Evolutionary conservation across 2,329 filamentous ascomycete species (phyloP).

Genomic region (Sclerotinia subarctica): DNA sequence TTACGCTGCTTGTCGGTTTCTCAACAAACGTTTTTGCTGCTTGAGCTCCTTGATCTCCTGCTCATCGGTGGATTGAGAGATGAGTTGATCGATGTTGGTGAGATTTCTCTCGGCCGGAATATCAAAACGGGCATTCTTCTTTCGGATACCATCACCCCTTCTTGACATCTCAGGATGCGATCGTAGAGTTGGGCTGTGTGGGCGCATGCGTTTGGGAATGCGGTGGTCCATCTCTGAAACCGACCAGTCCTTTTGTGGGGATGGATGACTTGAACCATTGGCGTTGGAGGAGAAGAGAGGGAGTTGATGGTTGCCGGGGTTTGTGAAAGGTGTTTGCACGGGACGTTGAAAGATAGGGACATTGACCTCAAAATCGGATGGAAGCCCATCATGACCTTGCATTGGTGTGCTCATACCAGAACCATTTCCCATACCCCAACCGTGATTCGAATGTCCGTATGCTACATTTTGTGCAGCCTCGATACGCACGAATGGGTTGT

Average conservation of each 20-base stretch:
- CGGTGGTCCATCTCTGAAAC: conserved; percentile 48
- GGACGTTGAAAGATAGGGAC: conserved; percentile 50
- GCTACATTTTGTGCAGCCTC: conserved; percentile 47
- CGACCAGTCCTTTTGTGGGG: conserved; percentile 59
- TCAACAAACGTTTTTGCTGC: conserved; percentile 90
- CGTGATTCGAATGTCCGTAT: conserved; percentile 35
- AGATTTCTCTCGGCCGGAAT: conserved; percentile 93
- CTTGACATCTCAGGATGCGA: conserved; percentile 68
- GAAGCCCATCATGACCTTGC: conserved; percentile 63
- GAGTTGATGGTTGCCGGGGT: conserved; percentile 48
- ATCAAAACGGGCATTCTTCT: conserved; percentile 98
- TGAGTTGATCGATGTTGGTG: conserved; percentile 90
- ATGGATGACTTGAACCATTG: conserved; percentile 51
- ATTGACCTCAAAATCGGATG: conserved; percentile 52
- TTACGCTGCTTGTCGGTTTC: conserved; percentile 96
- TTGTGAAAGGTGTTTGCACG: conserved; percentile 56
- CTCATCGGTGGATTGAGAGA: conserved; percentile 82
- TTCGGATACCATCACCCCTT: conserved; percentile 65
- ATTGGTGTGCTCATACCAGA: conserved; percentile 74
- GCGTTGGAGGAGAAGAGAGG: conserved; percentile 54
- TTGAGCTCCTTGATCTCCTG: conserved; percentile 97
- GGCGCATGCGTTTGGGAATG: conserved; percentile 59
- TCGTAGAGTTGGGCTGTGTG: conserved; percentile 63
- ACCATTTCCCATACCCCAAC: conserved; percentile 43
- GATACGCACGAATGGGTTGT: conserved; percentile 66